phyloP scores from a whole-genome alignment of 2,329 filamentous ascomycete genomes.

The Scortechinia acanthostroma region DNA sequence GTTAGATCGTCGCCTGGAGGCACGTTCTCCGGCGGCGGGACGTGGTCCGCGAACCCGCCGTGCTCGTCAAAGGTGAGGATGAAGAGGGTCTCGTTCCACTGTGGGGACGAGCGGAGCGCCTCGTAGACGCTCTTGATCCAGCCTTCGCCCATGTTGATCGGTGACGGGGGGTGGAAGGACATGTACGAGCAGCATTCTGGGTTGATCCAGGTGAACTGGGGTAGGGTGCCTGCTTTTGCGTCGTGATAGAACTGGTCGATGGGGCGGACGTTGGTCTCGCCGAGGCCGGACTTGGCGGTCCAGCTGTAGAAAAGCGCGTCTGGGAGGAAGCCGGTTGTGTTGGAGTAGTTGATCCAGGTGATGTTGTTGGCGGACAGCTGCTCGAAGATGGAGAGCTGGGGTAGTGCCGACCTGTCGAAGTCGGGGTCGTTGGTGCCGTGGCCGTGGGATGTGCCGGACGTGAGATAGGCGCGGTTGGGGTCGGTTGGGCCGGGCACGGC shows the following conservation, averaged over 20 bases:
- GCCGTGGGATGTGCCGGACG: conserved; percentile 6
- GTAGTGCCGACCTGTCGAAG: conserved; percentile 7
- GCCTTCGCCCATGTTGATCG: conserved; percentile 30
- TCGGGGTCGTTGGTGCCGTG: conserved; percentile 5
- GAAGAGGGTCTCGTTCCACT: conserved; percentile 36
- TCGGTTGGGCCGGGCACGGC: neutral
- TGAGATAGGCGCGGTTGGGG: conserved; percentile 9
- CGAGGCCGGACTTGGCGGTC: conserved; percentile 22
- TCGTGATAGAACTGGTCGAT: conserved; percentile 32
- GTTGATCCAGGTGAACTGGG: conserved; percentile 37
- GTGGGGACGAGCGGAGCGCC: conserved; percentile 28
- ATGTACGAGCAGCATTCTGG: conserved; percentile 39
- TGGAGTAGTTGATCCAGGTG: conserved; percentile 36
- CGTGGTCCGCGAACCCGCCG: conserved; percentile 37
- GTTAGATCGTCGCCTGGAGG: conserved; percentile 25
- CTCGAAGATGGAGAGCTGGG: conserved; percentile 27
- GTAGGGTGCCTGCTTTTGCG: conserved; percentile 30
- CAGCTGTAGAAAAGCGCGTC: conserved; percentile 33
- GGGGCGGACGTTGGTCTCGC: conserved; percentile 21
- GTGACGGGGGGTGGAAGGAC: conserved; percentile 33
- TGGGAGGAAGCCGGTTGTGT: conserved; percentile 28
- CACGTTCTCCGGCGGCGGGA: conserved; percentile 26
- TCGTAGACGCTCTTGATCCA: conserved; percentile 37
- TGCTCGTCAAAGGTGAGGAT: conserved; percentile 37
- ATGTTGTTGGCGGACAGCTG: conserved; percentile 25